Conservation (phyloP, 805 yeast genomes). For the Starmera amethionina region DNA sequence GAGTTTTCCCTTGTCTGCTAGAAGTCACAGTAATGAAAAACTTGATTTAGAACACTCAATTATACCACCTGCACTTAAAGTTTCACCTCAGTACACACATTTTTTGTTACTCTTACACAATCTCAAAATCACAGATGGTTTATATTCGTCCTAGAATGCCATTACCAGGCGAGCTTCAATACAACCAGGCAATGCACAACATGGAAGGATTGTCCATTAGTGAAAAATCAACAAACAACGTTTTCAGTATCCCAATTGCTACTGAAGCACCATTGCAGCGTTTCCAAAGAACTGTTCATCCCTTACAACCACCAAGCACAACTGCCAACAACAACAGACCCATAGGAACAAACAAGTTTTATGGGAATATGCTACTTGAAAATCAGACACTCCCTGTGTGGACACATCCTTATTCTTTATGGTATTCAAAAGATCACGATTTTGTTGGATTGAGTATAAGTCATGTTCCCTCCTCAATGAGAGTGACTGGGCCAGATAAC, state of each 20-base stretch:
- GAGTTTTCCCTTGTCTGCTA: no score
- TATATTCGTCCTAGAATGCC: no score
- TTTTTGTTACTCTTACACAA: neutral
- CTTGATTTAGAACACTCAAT: no score
- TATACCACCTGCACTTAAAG: no score
- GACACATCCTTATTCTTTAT: constrained; percentile 76
- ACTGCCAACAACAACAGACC: constrained; percentile 25
- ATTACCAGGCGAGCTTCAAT: no score
- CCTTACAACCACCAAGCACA: constrained; percentile 18
- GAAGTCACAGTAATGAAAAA: no score
- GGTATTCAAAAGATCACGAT: constrained; percentile 44
- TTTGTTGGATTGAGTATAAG: constrained; percentile 57
- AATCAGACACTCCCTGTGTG: constrained; percentile 62
- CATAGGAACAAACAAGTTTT: constrained; percentile 70
- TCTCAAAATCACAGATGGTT: neutral
- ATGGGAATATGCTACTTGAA: constrained; percentile 60
- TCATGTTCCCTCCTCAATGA: constrained; percentile 47
- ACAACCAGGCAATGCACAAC: neutral
- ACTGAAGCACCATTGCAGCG: constrained; percentile 31
- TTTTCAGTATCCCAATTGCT: constrained; percentile 34
- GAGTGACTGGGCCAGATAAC: constrained; percentile 64
- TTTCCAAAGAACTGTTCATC: constrained; percentile 25
- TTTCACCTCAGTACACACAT: no score
- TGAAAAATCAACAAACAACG: constrained; percentile 12
- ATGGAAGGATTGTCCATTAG: neutral